Evolutionary conservation across 306 rosid genomes (phyloP).

Genomic region (Pyrus pyrifolia): DNA sequence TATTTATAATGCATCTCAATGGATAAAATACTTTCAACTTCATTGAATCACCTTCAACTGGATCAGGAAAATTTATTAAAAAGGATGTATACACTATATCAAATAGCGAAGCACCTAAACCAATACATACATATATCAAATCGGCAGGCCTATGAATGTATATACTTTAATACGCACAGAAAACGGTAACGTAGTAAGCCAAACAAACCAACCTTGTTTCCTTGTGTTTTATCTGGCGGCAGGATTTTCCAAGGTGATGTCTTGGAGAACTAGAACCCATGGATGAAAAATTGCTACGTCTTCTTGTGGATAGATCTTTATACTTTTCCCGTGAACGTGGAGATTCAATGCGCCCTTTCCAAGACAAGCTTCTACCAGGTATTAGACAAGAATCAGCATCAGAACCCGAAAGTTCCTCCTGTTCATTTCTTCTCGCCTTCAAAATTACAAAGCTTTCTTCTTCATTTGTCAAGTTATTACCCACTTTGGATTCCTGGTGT

Average conservation of each 20-base stretch:
- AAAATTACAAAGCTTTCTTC: constrained; percentile 30
- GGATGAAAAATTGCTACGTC: constrained; percentile 48
- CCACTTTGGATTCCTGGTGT: constrained; percentile 48
- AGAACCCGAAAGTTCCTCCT: constrained; percentile 56
- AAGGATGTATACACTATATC: neutral
- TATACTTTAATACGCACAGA: neutral
- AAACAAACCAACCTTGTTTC: constrained; percentile 46
- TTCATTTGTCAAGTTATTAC: constrained; percentile 28
- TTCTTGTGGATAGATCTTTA: constrained; percentile 39
- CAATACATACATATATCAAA: neutral
- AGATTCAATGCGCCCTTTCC: constrained; percentile 74
- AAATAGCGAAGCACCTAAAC: neutral
- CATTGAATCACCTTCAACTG: neutral
- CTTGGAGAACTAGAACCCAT: constrained; percentile 56
- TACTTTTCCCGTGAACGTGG: constrained; percentile 47
- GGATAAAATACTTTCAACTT: neutral
- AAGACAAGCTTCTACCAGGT: constrained; percentile 66
- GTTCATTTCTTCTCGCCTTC: constrained; percentile 34
- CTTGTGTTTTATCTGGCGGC: constrained; percentile 67
- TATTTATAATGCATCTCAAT: neutral
- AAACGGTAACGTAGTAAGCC: neutral
- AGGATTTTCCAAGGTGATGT: constrained; percentile 67
- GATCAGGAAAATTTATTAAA: neutral
- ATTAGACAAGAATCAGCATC: constrained; percentile 51
- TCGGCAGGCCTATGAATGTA: neutral